These are phyloP conservation scores for Coprinopsis strossmayeri DNA, from an alignment of 768 basidiomycete genomes.

Conservation along the genomic window DNA sequence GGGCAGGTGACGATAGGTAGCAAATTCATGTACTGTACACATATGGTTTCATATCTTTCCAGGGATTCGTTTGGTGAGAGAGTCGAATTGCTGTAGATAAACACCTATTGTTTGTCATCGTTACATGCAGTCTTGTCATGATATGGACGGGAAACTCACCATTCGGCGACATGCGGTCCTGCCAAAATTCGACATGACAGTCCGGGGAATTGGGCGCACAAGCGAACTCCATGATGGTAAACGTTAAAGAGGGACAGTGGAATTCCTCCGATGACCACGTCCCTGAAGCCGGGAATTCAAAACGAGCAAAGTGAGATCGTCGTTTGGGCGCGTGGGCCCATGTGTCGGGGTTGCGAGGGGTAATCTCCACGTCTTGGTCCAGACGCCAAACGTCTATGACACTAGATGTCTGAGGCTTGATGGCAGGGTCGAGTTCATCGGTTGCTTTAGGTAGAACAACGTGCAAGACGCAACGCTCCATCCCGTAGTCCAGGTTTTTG, in stretches of 20 bases:
- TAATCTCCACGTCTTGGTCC: constrained; percentile 7
- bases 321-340: constrained; percentile 10
- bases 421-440: constrained; percentile 4
- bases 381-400: constrained; percentile 11
- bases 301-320: constrained; percentile 3
- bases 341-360: background rate
- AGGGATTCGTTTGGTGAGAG: background rate
- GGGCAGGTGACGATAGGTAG: no score
- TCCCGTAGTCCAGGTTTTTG: constrained; percentile 10
- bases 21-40: no score
- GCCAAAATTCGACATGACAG: constrained; percentile 13
- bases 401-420: constrained; percentile 1
- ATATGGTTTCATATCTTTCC: no score
- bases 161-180: constrained; percentile 9
- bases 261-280: constrained; percentile 6
- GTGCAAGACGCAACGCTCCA: constrained; percentile 12
- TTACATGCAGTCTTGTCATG: no score
- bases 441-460: constrained; percentile 6
- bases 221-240: constrained; percentile 9
- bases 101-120: background rate
- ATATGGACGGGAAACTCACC: constrained; percentile 7
- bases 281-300: constrained; percentile 6
- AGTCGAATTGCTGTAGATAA: constrained; percentile 3
- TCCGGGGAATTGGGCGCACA: constrained; percentile 3
- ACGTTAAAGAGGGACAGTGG: constrained; percentile 8